These are phyloP conservation scores for Cladobotryum mycophilum DNA, from an alignment of 2,329 filamentous ascomycete genomes.

Conservation along the genomic window DNA sequence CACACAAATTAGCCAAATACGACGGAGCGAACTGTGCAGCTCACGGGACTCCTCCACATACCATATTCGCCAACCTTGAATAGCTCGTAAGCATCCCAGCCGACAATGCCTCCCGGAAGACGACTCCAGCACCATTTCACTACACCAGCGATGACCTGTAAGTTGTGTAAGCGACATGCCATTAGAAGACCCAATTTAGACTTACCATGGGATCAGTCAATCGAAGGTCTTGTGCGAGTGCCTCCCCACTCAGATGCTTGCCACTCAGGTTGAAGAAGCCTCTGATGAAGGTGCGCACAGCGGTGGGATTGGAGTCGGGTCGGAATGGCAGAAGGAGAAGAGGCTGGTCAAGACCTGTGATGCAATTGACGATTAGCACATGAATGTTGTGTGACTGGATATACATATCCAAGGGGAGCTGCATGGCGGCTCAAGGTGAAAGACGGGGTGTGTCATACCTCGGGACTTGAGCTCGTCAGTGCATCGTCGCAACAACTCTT, in stretches of 20 bases:
- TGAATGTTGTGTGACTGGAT: neutral
- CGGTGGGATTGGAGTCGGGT: slow-evolving; percentile 84
- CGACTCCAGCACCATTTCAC: slow-evolving; percentile 99
- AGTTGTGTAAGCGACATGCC: slow-evolving; percentile 17
- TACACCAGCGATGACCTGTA: slow-evolving; percentile 82
- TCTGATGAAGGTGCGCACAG: slow-evolving; percentile 84
- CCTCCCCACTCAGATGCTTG: slow-evolving; percentile 60
- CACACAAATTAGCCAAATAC: slow-evolving; percentile 1
- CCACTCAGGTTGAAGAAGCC: slow-evolving; percentile 75
- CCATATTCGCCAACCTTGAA: slow-evolving; percentile 93
- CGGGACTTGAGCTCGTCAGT: slow-evolving; percentile 88
- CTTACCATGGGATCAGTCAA: slow-evolving; percentile 90
- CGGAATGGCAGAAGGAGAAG: slow-evolving; percentile 93
- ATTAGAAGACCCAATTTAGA: slow-evolving; percentile 2
- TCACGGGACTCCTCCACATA: slow-evolving; percentile 33
- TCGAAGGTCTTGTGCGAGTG: slow-evolving; percentile 76
- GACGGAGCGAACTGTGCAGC: no score
- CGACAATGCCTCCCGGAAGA: slow-evolving; percentile 82
- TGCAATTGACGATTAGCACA: slow-evolving; percentile 1
- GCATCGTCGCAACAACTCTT: slow-evolving; percentile 77
- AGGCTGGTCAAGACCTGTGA: slow-evolving; percentile 73
- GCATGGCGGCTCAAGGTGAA: neutral
- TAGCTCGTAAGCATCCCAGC: slow-evolving; percentile 94
- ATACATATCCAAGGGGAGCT: neutral
- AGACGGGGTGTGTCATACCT: slow-evolving; percentile 49